Evolutionary conservation across 306 rosid genomes (phyloP), one percentile per base, ranked within the genome.

Genomic region (Casuarina equisetifolia): DNA sequence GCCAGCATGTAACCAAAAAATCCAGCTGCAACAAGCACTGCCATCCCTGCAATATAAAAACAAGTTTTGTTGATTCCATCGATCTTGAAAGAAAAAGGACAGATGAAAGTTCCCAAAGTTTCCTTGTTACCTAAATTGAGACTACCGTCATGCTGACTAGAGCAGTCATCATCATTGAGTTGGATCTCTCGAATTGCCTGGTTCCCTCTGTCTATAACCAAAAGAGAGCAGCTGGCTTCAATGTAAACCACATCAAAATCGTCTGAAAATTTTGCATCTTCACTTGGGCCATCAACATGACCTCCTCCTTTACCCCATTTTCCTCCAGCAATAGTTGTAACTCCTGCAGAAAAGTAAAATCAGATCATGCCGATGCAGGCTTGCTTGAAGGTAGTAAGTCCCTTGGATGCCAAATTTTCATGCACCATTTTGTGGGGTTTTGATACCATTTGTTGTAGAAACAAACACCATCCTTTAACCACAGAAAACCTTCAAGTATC

Each of bases 311-410:
- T 91, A 64, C 89, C 90, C 90, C 98, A 68, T 89, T 84, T 91
- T 77, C 99, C 99, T 82, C 99, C 99, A 73, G 99, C 99, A 86
- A 96, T 96, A 5, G 99, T 96, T 20, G 99, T 91, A 35, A 96
- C 93, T 62, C 99, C 99, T 96, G 86, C 66, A 59, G 63, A 74
- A 80, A 51, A 10, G 17, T 53, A 72, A 80, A 57, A 42, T 20
- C 61, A 32, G 67, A 67, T 74, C 72, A 70, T 82, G 69, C 38
- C 74, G n/a, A 20, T 35, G 64, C 35, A 44, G 36, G 40, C 43
- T 57, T 63, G 49, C 40, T 49, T 32, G 9, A 6, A 44, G 12
- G 38, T 9, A 32, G 2, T 12, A 32, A 36, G 55, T n/a, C 39
- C 50, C 32, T 25, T 20, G 46, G 25, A 44, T 59, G 62, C 48